phyloP scores from a whole-genome alignment of 805 yeast genomes.

The Komagataella mondaviorum region DNA sequence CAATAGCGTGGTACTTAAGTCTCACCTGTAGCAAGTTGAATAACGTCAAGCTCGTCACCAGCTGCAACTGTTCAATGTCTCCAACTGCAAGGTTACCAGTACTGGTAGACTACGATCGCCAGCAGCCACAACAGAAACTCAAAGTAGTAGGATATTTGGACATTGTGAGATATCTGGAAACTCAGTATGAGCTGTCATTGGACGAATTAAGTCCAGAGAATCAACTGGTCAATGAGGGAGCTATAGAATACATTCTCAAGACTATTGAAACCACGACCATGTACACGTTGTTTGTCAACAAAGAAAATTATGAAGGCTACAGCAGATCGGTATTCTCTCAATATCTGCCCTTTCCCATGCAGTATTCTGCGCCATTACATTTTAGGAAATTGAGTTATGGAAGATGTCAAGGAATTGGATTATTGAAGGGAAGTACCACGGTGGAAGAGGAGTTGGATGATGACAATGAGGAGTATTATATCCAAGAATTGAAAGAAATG shows the following conservation, averaged over 20 bases:
- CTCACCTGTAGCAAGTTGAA: constrained; percentile 9
- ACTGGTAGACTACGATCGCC: constrained; percentile 10
- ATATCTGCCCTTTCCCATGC: constrained; percentile 59
- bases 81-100: constrained; percentile 37
- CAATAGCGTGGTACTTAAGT: constrained; percentile 27
- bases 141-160: constrained; percentile 27
- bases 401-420: constrained; percentile 18
- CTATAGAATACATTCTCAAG: constrained; percentile 25
- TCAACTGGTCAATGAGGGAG: constrained; percentile 28
- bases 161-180: constrained; percentile 20
- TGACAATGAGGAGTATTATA: constrained; percentile 12
- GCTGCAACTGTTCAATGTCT: constrained; percentile 45
- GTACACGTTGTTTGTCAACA: constrained; percentile 43
- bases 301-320: constrained; percentile 43
- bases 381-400: constrained; percentile 20
- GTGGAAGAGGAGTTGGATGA: constrained; percentile 4
- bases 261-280: constrained; percentile 34
- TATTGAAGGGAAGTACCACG: constrained; percentile 16
- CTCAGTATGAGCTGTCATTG: constrained; percentile 2
- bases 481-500: constrained; percentile 12
- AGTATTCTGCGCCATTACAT: constrained; percentile 51
- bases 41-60: constrained; percentile 28
- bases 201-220: constrained; percentile 10
- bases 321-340: constrained; percentile 40
- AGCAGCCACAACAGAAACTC: constrained; percentile 4